Percentiles rank a stretch among this genome's conserved stretches.
These are phyloP conservation scores for Emydomyces testavorans DNA, from an alignment of 2,329 filamentous ascomycete genomes.

Conservation along the genomic window DNA sequence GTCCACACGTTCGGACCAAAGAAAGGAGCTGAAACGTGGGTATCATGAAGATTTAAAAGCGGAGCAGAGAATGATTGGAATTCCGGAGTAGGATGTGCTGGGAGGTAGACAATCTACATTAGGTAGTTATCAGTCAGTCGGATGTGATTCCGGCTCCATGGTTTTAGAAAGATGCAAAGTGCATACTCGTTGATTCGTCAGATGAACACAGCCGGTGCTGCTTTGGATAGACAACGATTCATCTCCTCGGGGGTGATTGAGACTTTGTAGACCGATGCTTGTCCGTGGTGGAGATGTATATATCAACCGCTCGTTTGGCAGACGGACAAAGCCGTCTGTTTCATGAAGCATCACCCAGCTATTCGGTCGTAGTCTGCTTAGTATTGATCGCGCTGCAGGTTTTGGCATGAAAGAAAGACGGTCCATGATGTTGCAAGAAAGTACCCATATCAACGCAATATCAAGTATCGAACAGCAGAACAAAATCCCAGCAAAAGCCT, in stretches of 20 bases:
- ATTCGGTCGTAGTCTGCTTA: conserved; percentile 18
- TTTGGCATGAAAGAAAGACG: conserved; percentile 5
- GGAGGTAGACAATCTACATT: conserved; percentile 72
- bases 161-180: neutral
- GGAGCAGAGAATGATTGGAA: conserved; percentile 84
- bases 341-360: conserved; percentile 91
- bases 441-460: neutral
- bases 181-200: conserved; percentile 74
- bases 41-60: conserved; percentile 76
- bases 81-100: conserved; percentile 51
- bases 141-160: conserved; percentile 14
- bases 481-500: neutral
- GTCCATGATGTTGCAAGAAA: neutral
- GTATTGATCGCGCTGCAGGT: conserved; percentile 14
- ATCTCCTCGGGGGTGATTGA: conserved; percentile 52
- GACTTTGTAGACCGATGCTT: conserved; percentile 60
- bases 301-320: conserved; percentile 71
- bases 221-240: conserved; percentile 59
- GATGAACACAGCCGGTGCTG: conserved; percentile 61
- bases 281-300: conserved; percentile 72
- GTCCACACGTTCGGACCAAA: conserved; percentile 90
- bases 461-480: neutral
- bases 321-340: conserved; percentile 60
- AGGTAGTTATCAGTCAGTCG: neutral
- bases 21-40: conserved; percentile 75